Evolutionary conservation across 139 green algal genomes (phyloP).

Genomic region (Chlorella ohadii): DNA sequence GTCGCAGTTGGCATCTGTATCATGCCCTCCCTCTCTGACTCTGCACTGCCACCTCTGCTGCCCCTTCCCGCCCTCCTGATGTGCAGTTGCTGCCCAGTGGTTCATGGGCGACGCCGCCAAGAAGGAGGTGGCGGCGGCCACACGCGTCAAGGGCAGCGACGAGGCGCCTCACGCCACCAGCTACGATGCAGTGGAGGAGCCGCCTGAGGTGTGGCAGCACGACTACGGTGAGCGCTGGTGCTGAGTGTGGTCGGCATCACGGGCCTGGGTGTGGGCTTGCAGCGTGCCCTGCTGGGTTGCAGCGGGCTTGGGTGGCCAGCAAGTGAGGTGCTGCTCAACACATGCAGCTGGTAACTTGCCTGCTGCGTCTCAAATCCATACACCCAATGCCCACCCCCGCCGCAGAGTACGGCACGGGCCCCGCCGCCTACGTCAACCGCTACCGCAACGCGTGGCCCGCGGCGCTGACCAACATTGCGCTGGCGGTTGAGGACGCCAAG

Average conservation of each 20-base stretch:
- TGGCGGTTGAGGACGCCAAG: constrained; percentile 48
- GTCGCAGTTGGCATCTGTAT: too few species aligned
- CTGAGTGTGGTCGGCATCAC: background rate
- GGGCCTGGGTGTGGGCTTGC: too few species aligned
- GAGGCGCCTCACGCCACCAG: constrained; percentile 30
- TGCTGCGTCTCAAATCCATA: too few species aligned
- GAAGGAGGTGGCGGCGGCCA: constrained; percentile 19
- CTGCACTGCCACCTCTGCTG: too few species aligned
- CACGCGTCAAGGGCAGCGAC: constrained; percentile 26
- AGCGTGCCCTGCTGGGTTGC: too few species aligned
- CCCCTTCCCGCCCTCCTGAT: too few species aligned
- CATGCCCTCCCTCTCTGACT: too few species aligned
- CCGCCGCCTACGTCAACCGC: constrained; percentile 61
- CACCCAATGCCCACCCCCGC: background rate
- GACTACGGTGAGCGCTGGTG: constrained; percentile 11
- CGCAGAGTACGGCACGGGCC: constrained; percentile 22
- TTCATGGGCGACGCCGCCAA: constrained; percentile 24
- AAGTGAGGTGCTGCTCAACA: too few species aligned
- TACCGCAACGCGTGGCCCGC: constrained; percentile 62
- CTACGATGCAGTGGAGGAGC: constrained; percentile 38
- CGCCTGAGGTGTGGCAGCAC: constrained; percentile 21
- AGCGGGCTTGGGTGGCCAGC: too few species aligned
- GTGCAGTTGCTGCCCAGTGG: constrained; percentile 24
- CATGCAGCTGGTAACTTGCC: too few species aligned
- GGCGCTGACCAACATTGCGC: constrained; percentile 22